Percentiles rank a stretch among this genome's conserved stretches.
Evolutionary conservation across 257 asterid genomes (phyloP).

Genomic region (Gynochthodes officinalis): DNA sequence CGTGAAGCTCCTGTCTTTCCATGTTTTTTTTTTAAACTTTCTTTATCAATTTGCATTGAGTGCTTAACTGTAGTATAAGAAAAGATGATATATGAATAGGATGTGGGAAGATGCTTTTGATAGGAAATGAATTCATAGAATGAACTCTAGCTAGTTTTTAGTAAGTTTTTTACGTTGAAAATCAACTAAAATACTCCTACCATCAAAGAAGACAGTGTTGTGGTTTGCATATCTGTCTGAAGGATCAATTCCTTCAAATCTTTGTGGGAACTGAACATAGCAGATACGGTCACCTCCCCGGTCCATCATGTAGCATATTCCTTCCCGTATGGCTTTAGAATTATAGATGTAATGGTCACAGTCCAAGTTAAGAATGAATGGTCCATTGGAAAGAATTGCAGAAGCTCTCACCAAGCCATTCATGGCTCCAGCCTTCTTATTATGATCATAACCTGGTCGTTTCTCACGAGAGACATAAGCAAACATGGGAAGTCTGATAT

Average conservation of each 20-base stretch:
- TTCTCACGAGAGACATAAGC: conserved; percentile 94
- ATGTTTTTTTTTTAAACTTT: background rate
- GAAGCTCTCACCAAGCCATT: conserved; percentile 93
- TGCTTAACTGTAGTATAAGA: background rate
- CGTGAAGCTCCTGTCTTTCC: background rate
- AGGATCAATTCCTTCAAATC: conserved; percentile 97
- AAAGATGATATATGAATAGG: background rate
- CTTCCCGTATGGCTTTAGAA: conserved; percentile 73
- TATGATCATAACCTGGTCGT: conserved; percentile 79
- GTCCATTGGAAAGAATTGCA: conserved; percentile 86
- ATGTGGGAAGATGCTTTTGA: background rate
- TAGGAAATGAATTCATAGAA: background rate
- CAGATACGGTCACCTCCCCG: conserved; percentile 95
- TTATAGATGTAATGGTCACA: conserved; percentile 92
- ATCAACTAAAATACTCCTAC: conserved; percentile 31
- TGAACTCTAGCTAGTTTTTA: background rate
- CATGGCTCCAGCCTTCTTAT: conserved; percentile 99
- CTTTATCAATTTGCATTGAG: background rate
- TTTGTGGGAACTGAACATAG: conserved; percentile 94
- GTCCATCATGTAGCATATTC: conserved; percentile 97
- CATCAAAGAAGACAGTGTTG: conserved; percentile 91
- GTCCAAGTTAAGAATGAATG: conserved; percentile 88
- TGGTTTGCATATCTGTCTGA: conserved; percentile 97
- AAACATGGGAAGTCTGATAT: conserved; percentile 81
- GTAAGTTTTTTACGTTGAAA: background rate